Base-by-base conservation (phyloP, 768 basidiomycete genomes). In the Botryobasidium botryosum region DNA sequence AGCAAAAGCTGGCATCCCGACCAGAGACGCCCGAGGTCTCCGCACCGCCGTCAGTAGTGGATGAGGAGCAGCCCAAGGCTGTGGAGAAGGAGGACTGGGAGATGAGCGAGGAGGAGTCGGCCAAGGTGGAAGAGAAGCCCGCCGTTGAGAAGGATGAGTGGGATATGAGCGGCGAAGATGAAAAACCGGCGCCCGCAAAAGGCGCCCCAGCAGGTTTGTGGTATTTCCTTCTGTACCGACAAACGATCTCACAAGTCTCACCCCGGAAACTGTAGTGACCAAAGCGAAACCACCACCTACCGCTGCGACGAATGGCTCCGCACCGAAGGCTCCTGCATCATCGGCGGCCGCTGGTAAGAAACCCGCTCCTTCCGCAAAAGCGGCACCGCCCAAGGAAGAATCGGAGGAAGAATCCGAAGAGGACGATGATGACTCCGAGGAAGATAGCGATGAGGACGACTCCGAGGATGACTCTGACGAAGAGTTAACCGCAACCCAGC, bases 151-250 rank as follows among this genome's bases (percentile, higher is more conserved):
- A 62, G 49, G 60, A 61, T 40, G 59, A 59, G 41, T 88, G 84
- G 85, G 85, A 87, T 35, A 77, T 69, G 3, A 74, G 70, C 45
- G 66, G 57, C 13, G 71, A 68, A 27, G 78, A 74, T 27, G 75
- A 73, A 24, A 74, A 71, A 45, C 55, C 50, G 48, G 33, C 39
- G n/a, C n/a, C n/a, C n/a, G n/a, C n/a, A n/a, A n/a, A n/a, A n/a
- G n/a, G n/a, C n/a, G n/a, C n/a, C n/a, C n/a, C n/a, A n/a, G n/a
- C n/a, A n/a, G n/a, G n/a, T n/a, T n/a, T n/a, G n/a, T n/a, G n/a
- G n/a, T n/a, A n/a, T n/a, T n/a, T n/a, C n/a, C n/a, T n/a, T n/a
- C n/a, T n/a, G n/a, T n/a, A n/a, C n/a, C n/a, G n/a, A n/a, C n/a
- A n/a, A n/a, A n/a, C n/a, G n/a, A n/a, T n/a, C n/a, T n/a, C n/a